Conservation (phyloP, 345 rosid genomes). For the Noccaea bulbosa region DNA sequence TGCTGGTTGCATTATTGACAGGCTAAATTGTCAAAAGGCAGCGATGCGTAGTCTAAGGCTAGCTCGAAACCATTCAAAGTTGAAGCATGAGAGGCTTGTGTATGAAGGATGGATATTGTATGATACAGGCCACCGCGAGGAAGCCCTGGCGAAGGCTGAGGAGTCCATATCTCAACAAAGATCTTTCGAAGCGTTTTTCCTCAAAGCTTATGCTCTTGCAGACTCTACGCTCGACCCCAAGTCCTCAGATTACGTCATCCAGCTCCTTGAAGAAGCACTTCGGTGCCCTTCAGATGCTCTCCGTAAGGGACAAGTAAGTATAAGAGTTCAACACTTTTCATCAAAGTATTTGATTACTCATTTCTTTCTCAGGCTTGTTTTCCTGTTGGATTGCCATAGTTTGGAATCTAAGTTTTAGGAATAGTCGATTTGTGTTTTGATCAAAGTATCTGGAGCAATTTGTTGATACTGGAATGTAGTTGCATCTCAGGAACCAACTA, state of each 20-base stretch:
- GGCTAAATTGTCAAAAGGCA: slow-evolving; percentile 93
- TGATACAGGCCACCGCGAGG: slow-evolving; percentile 93
- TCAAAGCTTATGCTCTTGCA: slow-evolving; percentile 90
- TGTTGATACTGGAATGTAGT: not conserved
- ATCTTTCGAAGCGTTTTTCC: slow-evolving; percentile 97
- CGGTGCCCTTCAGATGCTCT: slow-evolving; percentile 98
- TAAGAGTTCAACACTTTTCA: not conserved
- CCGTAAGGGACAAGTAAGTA: slow-evolving; percentile 94
- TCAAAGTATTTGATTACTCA: slow-evolving; percentile 6
- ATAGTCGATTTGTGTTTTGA: slow-evolving; percentile 14
- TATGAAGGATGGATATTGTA: slow-evolving; percentile 97
- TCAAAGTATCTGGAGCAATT: not conserved
- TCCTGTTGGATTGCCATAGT: slow-evolving; percentile 22
- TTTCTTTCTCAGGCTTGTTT: not conserved
- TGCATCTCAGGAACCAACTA: no score
- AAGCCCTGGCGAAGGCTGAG: slow-evolving; percentile 93
- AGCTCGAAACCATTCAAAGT: slow-evolving; percentile 84
- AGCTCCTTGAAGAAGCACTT: slow-evolving; percentile 91
- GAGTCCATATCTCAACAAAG: slow-evolving; percentile 83
- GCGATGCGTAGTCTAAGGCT: slow-evolving; percentile 88
- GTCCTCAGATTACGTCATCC: slow-evolving; percentile 66
- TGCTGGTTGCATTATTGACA: slow-evolving; percentile 42
- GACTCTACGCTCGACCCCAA: slow-evolving; percentile 70
- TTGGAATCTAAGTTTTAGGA: not conserved
- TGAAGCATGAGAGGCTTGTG: slow-evolving; percentile 86